phyloP scores from a whole-genome alignment of 345 rosid species.

The Arabis hirsuta region DNA sequence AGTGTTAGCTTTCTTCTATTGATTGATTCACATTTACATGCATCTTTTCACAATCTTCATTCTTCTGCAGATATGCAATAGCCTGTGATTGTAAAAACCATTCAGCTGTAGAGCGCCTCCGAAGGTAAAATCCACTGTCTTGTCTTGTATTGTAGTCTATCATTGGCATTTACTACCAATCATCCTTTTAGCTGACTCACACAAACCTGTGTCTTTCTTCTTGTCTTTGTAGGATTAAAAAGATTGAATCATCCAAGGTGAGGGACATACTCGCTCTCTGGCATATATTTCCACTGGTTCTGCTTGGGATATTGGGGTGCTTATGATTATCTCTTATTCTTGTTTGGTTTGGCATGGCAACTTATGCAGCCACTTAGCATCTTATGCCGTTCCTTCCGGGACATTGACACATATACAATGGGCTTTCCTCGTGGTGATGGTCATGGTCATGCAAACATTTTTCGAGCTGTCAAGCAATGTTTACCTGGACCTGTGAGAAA shows the following conservation, averaged over 20 bases:
- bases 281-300: neutral
- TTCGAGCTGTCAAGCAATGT: slow-evolving; percentile 91
- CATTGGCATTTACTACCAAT: neutral
- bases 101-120: slow-evolving; percentile 87
- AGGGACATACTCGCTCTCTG: neutral
- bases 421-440: slow-evolving; percentile 91
- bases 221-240: slow-evolving; percentile 70
- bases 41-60: neutral
- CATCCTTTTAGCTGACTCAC: neutral
- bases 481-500: slow-evolving; percentile 94
- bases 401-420: slow-evolving; percentile 76
- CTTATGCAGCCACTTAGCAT: slow-evolving; percentile 89
- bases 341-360: slow-evolving; percentile 20
- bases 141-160: neutral
- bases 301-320: too few relatives aligned
- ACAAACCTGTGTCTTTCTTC: neutral
- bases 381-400: slow-evolving; percentile 78
- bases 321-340: neutral
- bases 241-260: slow-evolving; percentile 82
- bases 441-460: slow-evolving; percentile 82
- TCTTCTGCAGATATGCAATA: slow-evolving; percentile 64
- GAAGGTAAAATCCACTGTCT: slow-evolving; percentile 49
- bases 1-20: slow-evolving; percentile 46
- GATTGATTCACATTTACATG: neutral
- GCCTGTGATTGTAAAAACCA: slow-evolving; percentile 73